These are phyloP conservation scores for Ganoderma resinaceum DNA, from an alignment of 1,284 basidiomycete genomes.

Conservation along the genomic window DNA sequence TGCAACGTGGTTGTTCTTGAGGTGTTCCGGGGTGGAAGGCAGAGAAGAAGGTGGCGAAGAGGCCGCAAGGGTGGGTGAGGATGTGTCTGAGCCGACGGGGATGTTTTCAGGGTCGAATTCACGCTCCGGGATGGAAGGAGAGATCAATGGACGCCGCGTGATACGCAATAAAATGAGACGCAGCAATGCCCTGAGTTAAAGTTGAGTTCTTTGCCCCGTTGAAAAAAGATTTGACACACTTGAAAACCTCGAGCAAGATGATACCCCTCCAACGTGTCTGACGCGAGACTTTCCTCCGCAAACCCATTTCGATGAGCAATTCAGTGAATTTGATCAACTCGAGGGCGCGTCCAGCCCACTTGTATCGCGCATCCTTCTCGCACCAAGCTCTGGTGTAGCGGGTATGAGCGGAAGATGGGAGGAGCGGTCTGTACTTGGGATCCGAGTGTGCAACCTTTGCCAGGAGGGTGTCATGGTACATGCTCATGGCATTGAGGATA, in stretches of 20 bases:
- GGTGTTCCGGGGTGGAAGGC: conserved; percentile 72
- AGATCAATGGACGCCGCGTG: conserved; percentile 77
- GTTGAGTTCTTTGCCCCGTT: background rate
- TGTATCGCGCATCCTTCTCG: conserved; percentile 70
- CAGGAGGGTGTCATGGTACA: conserved; percentile 90
- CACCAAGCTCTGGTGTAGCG: conserved; percentile 88
- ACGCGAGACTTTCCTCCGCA: conserved; percentile 70
- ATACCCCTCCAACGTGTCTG: conserved; percentile 76
- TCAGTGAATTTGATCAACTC: conserved; percentile 82
- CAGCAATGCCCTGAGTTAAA: conserved; percentile 66
- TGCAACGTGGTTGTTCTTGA: conserved; percentile 78
- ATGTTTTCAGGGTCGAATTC: conserved; percentile 81
- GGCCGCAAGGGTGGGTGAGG: conserved; percentile 64
- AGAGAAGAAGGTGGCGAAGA: conserved; percentile 58
- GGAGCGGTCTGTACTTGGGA: conserved; percentile 71
- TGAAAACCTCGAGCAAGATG: conserved; percentile 77
- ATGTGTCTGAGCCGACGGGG: conserved; percentile 58
- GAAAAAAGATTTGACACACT: conserved; percentile 59
- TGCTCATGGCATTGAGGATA: conserved; percentile 75
- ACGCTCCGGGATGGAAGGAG: conserved; percentile 82
- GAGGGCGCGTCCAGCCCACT: conserved; percentile 76
- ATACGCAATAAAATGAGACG: conserved; percentile 74
- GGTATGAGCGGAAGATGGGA: conserved; percentile 72
- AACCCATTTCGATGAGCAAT: conserved; percentile 87
- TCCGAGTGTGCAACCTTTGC: conserved; percentile 67